Evolutionary conservation across 164 flowering plant species (phyloP), one percentile per base, ranked within the genome.

Genomic region (Piper longum): DNA sequence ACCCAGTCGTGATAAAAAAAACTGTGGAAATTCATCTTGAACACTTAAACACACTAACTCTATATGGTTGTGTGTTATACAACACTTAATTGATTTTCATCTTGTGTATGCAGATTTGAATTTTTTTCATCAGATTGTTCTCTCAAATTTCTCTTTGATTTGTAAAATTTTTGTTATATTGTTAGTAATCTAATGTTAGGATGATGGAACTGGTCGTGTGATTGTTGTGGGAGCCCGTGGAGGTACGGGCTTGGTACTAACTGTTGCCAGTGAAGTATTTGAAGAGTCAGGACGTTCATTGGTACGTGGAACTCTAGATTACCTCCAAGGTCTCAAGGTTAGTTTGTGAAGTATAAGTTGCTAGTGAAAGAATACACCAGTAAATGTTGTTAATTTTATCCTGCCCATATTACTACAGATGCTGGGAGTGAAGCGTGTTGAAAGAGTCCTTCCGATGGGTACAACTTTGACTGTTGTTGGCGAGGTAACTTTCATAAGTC

Each of bases 311-410:
- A 87, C 96, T 14, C 67, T 91, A 62, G 99, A 95, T 67, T 87
- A 91, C 80, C 87, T 89, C 44, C 98, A 91, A 70, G 99, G 99
- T 64, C 88, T 95, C 57, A 95, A 95, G 96, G 99, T 95, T 61
- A 67, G 76, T 64, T 62, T 43, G 36, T 62, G 44, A 18, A 45
- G 19, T 18, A n/a, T 3, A n/a, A 4, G 40, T 11, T 45, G 7
- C 4, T 43, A 45, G 7, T 16, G 19, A 61, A 16, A 40, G 16
- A 41, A 60, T 3, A 12, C 9, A 62, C 11, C 51, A 59, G n/a
- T 36, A 7, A 0, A n/a, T 36, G 8, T 63, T 8, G 44, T 70
- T 60, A 57, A 4, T 26, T 57, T 69, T 66, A 51, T 52, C 67
- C 42, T 43, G 16, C 43, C 59, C 71, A 14, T 69, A n/a, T 63